Evolutionary conservation across 2,329 filamentous ascomycete genomes (phyloP), one percentile per base, ranked within the genome.

Genomic region (Colletotrichum theobromicola): DNA sequence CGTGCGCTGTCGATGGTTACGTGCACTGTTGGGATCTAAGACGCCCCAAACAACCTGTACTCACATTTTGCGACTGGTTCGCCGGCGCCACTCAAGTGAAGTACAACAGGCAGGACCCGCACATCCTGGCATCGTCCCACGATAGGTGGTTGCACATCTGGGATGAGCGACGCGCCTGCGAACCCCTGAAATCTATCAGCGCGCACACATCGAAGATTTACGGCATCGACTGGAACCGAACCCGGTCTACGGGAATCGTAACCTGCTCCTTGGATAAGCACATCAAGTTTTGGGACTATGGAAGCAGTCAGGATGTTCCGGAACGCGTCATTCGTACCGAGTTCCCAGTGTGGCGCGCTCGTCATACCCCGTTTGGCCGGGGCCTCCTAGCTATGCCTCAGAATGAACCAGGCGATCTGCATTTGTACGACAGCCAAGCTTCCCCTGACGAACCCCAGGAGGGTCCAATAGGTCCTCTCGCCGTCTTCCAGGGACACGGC

Each of bases 151-250:
- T 98, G 57, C 93, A 95, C 75, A 95, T 98, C 66, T 98, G 96
- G 96, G 96, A 98, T 83, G 93, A 94, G 80, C 90, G 96, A 63
- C 94, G 93, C 80, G 92, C 95, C 1, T 93, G 94, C 4, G 89
- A 92, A 73, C 95, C 96, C 7, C 85, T 98, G 57, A 93, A 92
- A 75, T 96, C 95, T 18, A 97, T 98, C 76, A 92, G 93, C 80
- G 96, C 96, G 0, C 96, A 98, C 80, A 92, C 91, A 35, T 98
- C 95, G 46, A 98, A 98, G 84, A 98, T 98, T 74, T 98, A 98
- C 81, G 96, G 96, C 32, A 88, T 98, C 37, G 96, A 98, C 83
- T 98, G 96, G 96, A 97, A 97, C 81, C 91, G 96, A 66, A 93
- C 93, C 15, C 89, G 92, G 62, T 85, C 91, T 2, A 93, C 91